Conservation (phyloP, 1,284 basidiomycete genomes). For the Termitomyces sp. region DNA sequence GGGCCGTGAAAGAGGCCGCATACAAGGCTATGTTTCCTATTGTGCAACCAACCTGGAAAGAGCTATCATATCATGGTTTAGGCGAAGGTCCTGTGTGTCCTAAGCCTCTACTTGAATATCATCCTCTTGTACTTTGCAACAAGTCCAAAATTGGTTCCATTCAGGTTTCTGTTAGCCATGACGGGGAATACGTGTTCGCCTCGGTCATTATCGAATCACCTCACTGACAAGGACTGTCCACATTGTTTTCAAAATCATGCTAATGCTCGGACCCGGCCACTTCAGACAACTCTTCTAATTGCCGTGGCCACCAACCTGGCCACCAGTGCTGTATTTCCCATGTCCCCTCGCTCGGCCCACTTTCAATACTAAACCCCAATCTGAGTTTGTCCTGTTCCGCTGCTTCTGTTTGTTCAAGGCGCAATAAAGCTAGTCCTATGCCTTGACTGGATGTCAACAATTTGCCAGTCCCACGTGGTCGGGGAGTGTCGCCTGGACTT, state of each 20-base stretch:
- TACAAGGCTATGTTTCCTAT: slow-evolving; percentile 82
- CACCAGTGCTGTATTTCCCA: slow-evolving; percentile 54
- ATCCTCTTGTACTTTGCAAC: slow-evolving; percentile 21
- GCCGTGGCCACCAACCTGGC: slow-evolving; percentile 67
- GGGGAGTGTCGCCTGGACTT: slow-evolving; percentile 24
- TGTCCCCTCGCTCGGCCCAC: slow-evolving; percentile 21
- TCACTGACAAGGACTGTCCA: neutral
- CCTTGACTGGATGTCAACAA: slow-evolving; percentile 54
- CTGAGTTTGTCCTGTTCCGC: slow-evolving; percentile 36
- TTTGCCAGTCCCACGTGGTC: slow-evolving; percentile 64
- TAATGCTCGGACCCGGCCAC: neutral
- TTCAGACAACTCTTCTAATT: slow-evolving; percentile 15
- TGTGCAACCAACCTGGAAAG: slow-evolving; percentile 69
- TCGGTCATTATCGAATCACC: slow-evolving; percentile 61
- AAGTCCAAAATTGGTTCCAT: slow-evolving; percentile 31
- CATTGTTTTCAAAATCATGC: neutral
- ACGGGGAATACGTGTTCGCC: slow-evolving; percentile 78
- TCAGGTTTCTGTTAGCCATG: slow-evolving; percentile 77
- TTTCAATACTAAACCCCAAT: slow-evolving; percentile 34
- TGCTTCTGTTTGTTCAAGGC: slow-evolving; percentile 55
- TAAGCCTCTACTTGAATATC: slow-evolving; percentile 52
- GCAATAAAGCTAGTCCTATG: slow-evolving; percentile 64
- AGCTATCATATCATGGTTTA: slow-evolving; percentile 52
- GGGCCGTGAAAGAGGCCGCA: slow-evolving; percentile 85
- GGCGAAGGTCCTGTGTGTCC: slow-evolving; percentile 20